These are phyloP conservation scores for Hypoxylon sp. DNA, from an alignment of 2,329 filamentous ascomycete species.

Conservation along the genomic window DNA sequence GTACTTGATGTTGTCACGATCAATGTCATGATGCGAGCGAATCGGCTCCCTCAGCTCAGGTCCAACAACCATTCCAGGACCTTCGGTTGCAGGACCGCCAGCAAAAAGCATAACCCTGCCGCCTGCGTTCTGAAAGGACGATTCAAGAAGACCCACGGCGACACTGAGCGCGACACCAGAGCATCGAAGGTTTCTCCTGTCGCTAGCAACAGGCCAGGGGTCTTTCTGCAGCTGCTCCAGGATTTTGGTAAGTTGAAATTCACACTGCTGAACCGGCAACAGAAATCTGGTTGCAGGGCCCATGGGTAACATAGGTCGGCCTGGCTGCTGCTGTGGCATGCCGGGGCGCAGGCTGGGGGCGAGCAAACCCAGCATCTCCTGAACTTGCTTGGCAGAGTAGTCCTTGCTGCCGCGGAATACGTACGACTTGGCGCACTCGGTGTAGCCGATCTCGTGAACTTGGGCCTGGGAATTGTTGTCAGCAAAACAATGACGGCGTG, in stretches of 20 bases:
- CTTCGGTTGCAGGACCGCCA: slow-evolving; percentile 93
- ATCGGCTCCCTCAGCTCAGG: slow-evolving; percentile 96
- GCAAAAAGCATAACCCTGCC: slow-evolving; percentile 97
- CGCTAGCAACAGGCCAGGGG: slow-evolving; percentile 95
- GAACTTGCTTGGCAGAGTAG: slow-evolving; percentile 97
- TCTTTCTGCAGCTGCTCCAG: slow-evolving; percentile 96
- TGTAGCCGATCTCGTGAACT: slow-evolving; percentile 97
- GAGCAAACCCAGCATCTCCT: slow-evolving; percentile 94
- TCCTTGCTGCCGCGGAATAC: slow-evolving; percentile 98
- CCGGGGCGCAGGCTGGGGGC: slow-evolving; percentile 77
- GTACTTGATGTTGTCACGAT: slow-evolving; percentile 98
- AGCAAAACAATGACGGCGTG: slow-evolving; percentile 15
- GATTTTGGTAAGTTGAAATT: slow-evolving; percentile 96
- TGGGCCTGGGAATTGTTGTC: slow-evolving; percentile 68
- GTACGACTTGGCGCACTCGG: slow-evolving; percentile 97
- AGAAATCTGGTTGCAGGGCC: slow-evolving; percentile 90
- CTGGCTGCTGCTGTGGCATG: slow-evolving; percentile 76
- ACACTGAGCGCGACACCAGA: slow-evolving; percentile 97
- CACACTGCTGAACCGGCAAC: slow-evolving; percentile 91
- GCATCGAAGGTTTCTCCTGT: slow-evolving; percentile 88
- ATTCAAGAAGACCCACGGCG: slow-evolving; percentile 89
- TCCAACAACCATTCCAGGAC: slow-evolving; percentile 95
- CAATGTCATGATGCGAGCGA: slow-evolving; percentile 97
- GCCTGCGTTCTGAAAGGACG: slow-evolving; percentile 93
- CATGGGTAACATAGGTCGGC: slow-evolving; percentile 76